Conservation (phyloP, 306 rosid species). For the Potentilla sterilis region DNA sequence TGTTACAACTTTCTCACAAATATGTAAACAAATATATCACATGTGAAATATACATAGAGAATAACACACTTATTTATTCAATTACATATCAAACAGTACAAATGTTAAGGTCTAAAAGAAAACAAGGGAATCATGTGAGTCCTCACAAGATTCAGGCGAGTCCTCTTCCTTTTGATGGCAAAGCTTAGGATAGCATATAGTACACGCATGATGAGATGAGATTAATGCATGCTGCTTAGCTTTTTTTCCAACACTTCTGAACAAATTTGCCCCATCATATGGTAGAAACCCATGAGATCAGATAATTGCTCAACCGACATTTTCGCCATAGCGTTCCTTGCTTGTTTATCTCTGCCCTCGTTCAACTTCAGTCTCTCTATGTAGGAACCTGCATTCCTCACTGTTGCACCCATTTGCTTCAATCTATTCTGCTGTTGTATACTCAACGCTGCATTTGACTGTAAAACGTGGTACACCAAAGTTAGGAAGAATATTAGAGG, state of each 20-base stretch:
- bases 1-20: too few relatives aligned
- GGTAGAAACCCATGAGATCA: conserved; percentile 78
- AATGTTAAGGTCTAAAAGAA: neutral
- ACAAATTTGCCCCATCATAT: conserved; percentile 76
- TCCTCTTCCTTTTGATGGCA: conserved; percentile 14
- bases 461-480: conserved; percentile 14
- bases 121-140: neutral
- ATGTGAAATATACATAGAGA: neutral
- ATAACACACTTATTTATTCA: neutral
- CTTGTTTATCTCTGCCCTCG: conserved; percentile 60
- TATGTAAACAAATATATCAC: too few relatives aligned
- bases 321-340: conserved; percentile 72
- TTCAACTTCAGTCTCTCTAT: conserved; percentile 55
- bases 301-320: conserved; percentile 72
- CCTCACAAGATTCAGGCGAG: too few relatives aligned
- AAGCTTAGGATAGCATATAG: neutral
- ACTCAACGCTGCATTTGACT: conserved; percentile 85
- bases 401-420: conserved; percentile 98
- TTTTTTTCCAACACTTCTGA: conserved; percentile 65
- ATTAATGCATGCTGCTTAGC: conserved; percentile 31
- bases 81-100: neutral
- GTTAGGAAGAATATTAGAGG: neutral
- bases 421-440: conserved; percentile 77
- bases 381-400: conserved; percentile 78
- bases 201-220: neutral